These are phyloP conservation scores for Pseudogymnoascus sp. DNA, from an alignment of 2,329 filamentous ascomycete species.

Conservation along the genomic window DNA sequence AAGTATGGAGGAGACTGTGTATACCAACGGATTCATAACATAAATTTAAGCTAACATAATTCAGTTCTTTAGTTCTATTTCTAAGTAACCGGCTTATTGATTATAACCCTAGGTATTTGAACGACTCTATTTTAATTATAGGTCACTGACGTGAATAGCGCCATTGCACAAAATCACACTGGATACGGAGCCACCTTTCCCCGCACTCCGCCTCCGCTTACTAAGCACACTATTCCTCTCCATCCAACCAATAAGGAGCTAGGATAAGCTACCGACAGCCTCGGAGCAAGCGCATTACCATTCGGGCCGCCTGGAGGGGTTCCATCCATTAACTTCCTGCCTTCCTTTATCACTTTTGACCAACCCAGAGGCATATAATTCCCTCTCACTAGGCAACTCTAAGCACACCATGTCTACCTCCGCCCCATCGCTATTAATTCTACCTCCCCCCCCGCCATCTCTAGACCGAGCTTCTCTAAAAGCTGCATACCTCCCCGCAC, in stretches of 20 bases:
- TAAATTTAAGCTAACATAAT: not conserved
- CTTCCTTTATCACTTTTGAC: not conserved
- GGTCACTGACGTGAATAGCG: no score
- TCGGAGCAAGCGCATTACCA: not conserved
- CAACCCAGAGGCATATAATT: not conserved
- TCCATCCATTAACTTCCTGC: not conserved
- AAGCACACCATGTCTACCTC: not conserved
- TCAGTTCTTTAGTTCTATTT: not conserved
- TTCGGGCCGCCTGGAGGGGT: not conserved
- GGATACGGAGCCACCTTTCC: not conserved
- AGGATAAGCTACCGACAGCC: not conserved
- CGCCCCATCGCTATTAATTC: conserved; percentile 47
- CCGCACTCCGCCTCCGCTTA: not conserved
- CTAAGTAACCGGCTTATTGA: no score
- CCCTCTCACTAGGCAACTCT: not conserved
- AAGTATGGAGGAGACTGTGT: not conserved
- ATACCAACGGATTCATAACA: not conserved
- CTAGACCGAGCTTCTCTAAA: conserved; percentile 42
- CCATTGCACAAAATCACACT: not conserved
- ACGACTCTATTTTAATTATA: no score
- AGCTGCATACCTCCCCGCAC: conserved; percentile 48
- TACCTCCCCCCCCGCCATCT: conserved; percentile 52
- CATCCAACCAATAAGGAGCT: not conserved
- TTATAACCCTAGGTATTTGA: no score
- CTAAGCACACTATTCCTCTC: not conserved